A percentile compares a stretch with the other conserved stretches of the same genome.
Conservation (phyloP, 1,284 basidiomycete species). For the Entoloma clypeatum region DNA sequence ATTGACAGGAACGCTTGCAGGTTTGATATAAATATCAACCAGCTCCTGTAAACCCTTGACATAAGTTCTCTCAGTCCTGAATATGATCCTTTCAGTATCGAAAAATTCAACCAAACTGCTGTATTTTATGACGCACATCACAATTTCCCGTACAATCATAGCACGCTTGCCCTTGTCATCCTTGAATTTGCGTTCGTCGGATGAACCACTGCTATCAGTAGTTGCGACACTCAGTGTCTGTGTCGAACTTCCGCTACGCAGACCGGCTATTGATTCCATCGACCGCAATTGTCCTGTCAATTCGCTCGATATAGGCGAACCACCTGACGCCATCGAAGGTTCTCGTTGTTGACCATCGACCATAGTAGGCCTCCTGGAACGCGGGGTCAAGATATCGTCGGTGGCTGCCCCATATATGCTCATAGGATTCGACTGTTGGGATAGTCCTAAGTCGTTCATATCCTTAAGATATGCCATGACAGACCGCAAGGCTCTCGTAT, state of each 20-base stretch:
- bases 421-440: constrained; percentile 49
- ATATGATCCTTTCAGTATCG: constrained; percentile 10
- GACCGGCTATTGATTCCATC: constrained; percentile 51
- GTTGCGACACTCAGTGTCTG: constrained; percentile 72
- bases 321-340: constrained; percentile 43
- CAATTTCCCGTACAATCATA: constrained; percentile 80
- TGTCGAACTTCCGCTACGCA: constrained; percentile 55
- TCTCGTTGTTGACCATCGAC: constrained; percentile 53
- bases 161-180: constrained; percentile 81
- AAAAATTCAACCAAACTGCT: background rate
- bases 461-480: constrained; percentile 95
- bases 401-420: constrained; percentile 50
- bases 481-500: constrained; percentile 76
- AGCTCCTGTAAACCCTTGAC: constrained; percentile 91
- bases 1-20: constrained; percentile 70
- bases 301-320: constrained; percentile 38
- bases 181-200: constrained; percentile 81
- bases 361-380: constrained; percentile 62
- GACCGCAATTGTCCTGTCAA: constrained; percentile 57
- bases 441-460: constrained; percentile 81
- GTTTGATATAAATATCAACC: constrained; percentile 92
- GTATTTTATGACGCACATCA: constrained; percentile 56
- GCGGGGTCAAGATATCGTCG: constrained; percentile 39
- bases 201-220: constrained; percentile 62
- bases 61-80: constrained; percentile 92